Base-by-base conservation (phyloP, 495 filamentous ascomycete species). In the Glutinoglossum americanum region DNA sequence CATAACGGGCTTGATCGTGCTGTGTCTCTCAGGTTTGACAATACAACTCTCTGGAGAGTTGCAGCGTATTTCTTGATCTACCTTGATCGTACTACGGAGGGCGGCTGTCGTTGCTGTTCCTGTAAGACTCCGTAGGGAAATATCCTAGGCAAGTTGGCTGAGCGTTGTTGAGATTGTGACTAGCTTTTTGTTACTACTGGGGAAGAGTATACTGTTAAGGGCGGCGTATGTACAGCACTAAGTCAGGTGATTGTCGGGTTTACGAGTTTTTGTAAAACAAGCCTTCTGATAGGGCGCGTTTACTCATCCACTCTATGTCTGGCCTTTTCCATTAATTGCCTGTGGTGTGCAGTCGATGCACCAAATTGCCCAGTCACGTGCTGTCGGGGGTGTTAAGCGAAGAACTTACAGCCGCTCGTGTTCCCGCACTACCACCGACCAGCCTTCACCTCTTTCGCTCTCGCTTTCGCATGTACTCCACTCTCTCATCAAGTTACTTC, bases 1-100 rank as follows among this genome's bases (percentile, higher is more conserved):
- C 87, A 92, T 45, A n/a, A 13, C 13, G 37, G 5, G 37, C 15
- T 4, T 41, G 30, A 9, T 9, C 30, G 30, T 33, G 30, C 15
- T 15, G 5, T 23, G 19, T 21, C 41, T 45, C 10, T 45, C 41
- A 10, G 30, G 41, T 21, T 45, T 21, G n/a, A 21, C 5, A n/a
- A 23, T 23, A 15, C 30, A 11, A 39, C 15, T 39, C 15, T 39
- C 9, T 1, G 2, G 41, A 23, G 41, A 21, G 21, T 21, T n/a
- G 13, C 41, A 21, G 41, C 41, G 19, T 3, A 11, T 41, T n/a
- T 35, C 32, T 35, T 41, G 10, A 11, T 41, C 37, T 33, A 33
- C 30, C 30, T 10, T 45, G n/a, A n/a, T n/a, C 41, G 41, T 45
- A 11, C 5, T 17, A 15, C 37, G 1, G 15, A 39, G 37, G 15